These are phyloP conservation scores for Chrysoporthe deuterocubensis DNA, from an alignment of 2,329 filamentous ascomycete species.

Conservation along the genomic window DNA sequence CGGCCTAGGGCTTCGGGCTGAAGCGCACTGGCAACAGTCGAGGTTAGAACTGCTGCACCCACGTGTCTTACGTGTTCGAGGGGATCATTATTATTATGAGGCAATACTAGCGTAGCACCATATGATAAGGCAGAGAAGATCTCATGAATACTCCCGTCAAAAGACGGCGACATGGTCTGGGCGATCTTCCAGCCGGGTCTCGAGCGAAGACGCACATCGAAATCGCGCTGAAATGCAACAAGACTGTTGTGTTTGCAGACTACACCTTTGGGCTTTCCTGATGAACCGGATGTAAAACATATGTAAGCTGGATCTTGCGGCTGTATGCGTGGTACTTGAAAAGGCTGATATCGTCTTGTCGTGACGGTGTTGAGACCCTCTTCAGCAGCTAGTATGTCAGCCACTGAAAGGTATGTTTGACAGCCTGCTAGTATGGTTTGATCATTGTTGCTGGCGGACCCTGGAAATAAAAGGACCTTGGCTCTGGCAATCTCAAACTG, in stretches of 20 bases:
- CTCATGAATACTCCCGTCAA: conserved; percentile 3
- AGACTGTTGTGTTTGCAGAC: neutral
- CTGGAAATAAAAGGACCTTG: neutral
- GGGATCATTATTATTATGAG: neutral
- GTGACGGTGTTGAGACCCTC: neutral
- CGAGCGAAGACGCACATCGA: neutral
- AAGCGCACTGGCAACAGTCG: neutral
- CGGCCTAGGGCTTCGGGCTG: neutral
- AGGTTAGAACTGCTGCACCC: neutral
- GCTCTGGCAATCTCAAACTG: neutral
- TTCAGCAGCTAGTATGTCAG: neutral
- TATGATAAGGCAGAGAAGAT: neutral
- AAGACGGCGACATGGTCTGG: neutral
- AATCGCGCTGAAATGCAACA: conserved; percentile 7
- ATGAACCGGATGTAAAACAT: neutral
- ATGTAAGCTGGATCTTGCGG: neutral
- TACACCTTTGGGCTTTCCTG: neutral
- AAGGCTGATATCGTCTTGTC: neutral
- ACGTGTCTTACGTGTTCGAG: neutral
- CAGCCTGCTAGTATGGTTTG: neutral
- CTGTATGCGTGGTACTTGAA: neutral
- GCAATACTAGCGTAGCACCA: neutral
- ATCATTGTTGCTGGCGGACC: neutral
- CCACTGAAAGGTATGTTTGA: neutral
- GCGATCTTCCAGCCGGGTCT: neutral